Evolutionary conservation across 1,139 yeast species (phyloP), one percentile per base, ranked within the genome.

Genomic region (Sugiyamaella novakii): DNA sequence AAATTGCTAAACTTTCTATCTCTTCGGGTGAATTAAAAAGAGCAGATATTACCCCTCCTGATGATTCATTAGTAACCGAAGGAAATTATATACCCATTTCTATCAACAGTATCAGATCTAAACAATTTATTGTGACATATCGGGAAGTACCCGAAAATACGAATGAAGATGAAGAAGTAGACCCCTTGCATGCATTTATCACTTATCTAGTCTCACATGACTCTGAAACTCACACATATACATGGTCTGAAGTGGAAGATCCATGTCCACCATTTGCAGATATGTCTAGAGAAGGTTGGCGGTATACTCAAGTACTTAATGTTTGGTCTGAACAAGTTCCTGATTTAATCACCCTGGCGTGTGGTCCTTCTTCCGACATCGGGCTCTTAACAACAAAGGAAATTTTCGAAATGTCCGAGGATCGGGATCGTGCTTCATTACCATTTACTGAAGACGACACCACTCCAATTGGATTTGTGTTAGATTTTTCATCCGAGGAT

Each of bases 391-490:
- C 76, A 0, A 59, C 66, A 1, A 58, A 64, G 1, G 67, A 66
- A 2, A 54, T 65, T 12, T 64, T 74, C 36, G 68, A 63, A 30
- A 80, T 83, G 18, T 66, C 76, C 2, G 86, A 84, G 57, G 96
- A 88, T 60, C 72, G 82, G 3, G 80, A 79, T 55, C 75, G 86
- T 46, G 92, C 95, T 0, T 77, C 78, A 11, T 72, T 87, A 55
- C 95, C 96, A 0, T 71, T 87, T 55, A 82, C 79, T 12, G 83
- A 76, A 1, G 84, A 79, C 44, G 95, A 87, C 60, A 77, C 85
- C 4, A 78, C 86, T 1, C 81, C 91, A 0, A 69, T 85, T 17
- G 96, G 96, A 1, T 58, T 85, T 28, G 80, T 78, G 0, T 46
- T 87, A 3, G 95, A 87, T 61, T 60, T 81, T 12, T 69, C 76